Base-by-base conservation (phyloP, 2,329 filamentous ascomycete species). In the Epichloe sylvatica region DNA sequence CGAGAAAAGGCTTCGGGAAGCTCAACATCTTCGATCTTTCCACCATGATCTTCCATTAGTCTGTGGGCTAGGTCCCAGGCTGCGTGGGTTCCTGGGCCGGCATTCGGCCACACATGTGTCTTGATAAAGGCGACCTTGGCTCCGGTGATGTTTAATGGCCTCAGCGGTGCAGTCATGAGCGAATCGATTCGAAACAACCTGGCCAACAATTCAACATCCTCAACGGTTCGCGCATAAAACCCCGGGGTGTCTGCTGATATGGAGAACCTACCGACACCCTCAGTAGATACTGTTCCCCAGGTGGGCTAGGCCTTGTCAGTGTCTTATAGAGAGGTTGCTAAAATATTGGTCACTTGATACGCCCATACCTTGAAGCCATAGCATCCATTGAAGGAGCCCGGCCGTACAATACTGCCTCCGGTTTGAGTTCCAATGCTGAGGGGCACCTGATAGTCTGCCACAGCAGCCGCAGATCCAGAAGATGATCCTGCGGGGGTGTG, bases 401-500 rank as follows among this genome's bases (percentile, higher is more conserved):
- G 82, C 0, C 81, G 73, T 42, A 86, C 76, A 0, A 70, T 77
- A 51, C 76, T 81, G 0, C 82, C 82, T 2, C 75, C 77, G 0
- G 81, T 86, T 57, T 86, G 81, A 0, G 81, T 83, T 0, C 80
- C 82, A 0, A 86, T 64, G 0, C 67, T 73, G 11, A 85, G 57
- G 0, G 80, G 77, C 0, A 73, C 74, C 53, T 85, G 81, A 47
- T 75, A 74, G 54, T 85, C 82, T 6, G 68, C 81, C 0, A 86
- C 80, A 0, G 78, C 80, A 0, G 81, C 80, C 0, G 71, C 82
- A 0, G 81, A 84, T 0, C 83, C 82, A 0, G 80, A 78, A 0
- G 80, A 84, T 0, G 81, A 84, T 43, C 82, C 82, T 1, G 82
- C 82, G 0, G 82, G 81, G 0, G 81, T 84, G 4, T 83, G 73